Percentiles rank a stretch among this genome's conserved stretches.
These are phyloP conservation scores for Dimocarpus longan DNA, from an alignment of 345 rosid species.

Conservation along the genomic window DNA sequence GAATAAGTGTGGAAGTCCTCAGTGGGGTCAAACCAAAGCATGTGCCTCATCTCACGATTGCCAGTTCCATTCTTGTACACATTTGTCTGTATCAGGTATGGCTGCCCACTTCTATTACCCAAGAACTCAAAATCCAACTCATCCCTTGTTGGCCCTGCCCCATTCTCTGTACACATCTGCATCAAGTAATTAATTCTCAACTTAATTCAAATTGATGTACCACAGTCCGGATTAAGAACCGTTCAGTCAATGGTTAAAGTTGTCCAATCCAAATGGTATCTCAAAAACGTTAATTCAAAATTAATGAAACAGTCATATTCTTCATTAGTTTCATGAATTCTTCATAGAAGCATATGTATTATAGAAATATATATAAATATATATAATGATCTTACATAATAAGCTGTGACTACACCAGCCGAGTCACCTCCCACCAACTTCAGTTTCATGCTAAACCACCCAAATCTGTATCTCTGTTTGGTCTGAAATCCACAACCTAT, in stretches of 20 bases:
- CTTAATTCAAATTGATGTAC: neutral
- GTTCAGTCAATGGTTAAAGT: no score
- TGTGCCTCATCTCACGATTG: slow-evolving; percentile 85
- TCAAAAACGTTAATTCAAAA: no score
- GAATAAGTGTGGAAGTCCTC: slow-evolving; percentile 80
- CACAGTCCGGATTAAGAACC: no score
- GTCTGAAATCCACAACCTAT: slow-evolving; percentile 97
- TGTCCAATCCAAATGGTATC: no score
- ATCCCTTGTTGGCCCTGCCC: slow-evolving; percentile 94
- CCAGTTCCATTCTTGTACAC: slow-evolving; percentile 93
- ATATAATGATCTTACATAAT: slow-evolving; percentile 53
- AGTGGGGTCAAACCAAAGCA: slow-evolving; percentile 97
- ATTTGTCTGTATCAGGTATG: slow-evolving; percentile 88
- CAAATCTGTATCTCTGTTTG: slow-evolving; percentile 87
- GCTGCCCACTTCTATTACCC: slow-evolving; percentile 90
- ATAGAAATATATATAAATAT: no score
- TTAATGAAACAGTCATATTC: no score
- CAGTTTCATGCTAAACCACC: slow-evolving; percentile 98
- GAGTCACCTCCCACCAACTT: slow-evolving; percentile 95
- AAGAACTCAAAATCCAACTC: slow-evolving; percentile 94
- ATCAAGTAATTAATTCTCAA: neutral
- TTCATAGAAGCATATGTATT: no score
- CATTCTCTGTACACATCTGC: slow-evolving; percentile 95
- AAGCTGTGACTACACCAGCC: slow-evolving; percentile 97
- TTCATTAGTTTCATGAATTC: no score